Conservation (phyloP, 1,284 basidiomycete species). For the Cryptococcus sp. region DNA sequence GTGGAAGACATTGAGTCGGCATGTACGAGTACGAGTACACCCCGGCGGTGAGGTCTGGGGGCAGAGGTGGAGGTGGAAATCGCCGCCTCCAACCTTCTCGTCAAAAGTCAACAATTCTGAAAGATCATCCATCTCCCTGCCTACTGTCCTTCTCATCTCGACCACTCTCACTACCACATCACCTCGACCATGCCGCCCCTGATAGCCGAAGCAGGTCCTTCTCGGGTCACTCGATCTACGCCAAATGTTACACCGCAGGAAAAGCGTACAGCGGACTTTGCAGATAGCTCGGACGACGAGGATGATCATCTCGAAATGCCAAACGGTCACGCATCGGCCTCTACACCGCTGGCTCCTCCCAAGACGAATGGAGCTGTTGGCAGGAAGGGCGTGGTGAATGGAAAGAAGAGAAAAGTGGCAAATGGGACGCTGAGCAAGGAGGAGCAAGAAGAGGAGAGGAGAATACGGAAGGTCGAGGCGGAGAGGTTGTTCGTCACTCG, state of each 20-base stretch:
- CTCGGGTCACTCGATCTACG: not conserved
- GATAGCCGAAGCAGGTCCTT: not conserved
- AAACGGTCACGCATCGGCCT: not conserved
- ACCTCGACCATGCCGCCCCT: no score
- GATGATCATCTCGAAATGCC: not conserved
- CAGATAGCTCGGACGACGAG: not conserved
- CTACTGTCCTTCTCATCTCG: no score
- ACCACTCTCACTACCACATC: no score
- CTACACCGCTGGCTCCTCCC: no score
- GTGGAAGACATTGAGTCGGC: no score
- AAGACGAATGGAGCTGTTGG: not conserved
- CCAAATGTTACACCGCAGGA: not conserved
- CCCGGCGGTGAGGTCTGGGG: no score
- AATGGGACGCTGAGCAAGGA: not conserved
- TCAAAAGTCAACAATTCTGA: no score
- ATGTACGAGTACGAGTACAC: no score
- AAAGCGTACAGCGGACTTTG: not conserved
- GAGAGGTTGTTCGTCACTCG: conserved; percentile 57
- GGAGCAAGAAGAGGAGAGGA: conserved; percentile 1
- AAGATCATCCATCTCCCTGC: no score
- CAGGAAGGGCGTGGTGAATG: not conserved
- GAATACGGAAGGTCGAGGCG: conserved; percentile 11
- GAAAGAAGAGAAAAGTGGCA: conserved; percentile 4
- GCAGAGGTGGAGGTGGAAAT: no score
- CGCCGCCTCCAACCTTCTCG: no score